These are phyloP conservation scores for Papilionanthe hybrid DNA, from an alignment of 116 monocot genomes.

Conservation along the genomic window DNA sequence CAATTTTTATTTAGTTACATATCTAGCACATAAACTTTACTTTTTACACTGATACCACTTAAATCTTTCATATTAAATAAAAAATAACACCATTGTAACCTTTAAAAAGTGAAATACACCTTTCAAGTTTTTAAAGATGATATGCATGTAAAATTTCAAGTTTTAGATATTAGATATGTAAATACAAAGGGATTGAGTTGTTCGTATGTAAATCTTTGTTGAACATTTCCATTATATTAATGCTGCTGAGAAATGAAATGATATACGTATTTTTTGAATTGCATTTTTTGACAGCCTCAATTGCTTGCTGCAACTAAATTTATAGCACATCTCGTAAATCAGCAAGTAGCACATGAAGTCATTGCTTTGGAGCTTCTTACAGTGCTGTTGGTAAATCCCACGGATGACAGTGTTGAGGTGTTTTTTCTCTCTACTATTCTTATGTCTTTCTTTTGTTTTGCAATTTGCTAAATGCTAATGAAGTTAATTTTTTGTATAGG, in stretches of 20 bases:
- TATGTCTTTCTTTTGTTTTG: not conserved
- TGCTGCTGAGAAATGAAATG: not conserved
- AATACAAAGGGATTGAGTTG: no score
- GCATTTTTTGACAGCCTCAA: slow-evolving; percentile 50
- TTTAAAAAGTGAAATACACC: no score
- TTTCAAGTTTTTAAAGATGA: no score
- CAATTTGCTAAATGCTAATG: not conserved
- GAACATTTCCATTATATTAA: not conserved
- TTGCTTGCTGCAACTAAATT: slow-evolving; percentile 92
- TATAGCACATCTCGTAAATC: slow-evolving; percentile 91
- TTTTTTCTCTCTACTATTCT: not conserved
- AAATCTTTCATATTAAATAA: no score
- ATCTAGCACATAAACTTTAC: no score
- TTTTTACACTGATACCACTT: no score
- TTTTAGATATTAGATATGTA: no score
- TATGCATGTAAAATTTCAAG: no score
- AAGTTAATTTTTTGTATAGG: slow-evolving; percentile 28
- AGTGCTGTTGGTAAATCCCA: slow-evolving; percentile 76
- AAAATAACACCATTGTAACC: no score
- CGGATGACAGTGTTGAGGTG: slow-evolving; percentile 97
- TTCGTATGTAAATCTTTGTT: no score
- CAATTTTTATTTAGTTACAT: no score
- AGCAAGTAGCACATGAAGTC: slow-evolving; percentile 92
- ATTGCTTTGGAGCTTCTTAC: slow-evolving; percentile 87
- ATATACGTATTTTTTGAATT: not conserved